Evolutionary conservation across 768 basidiomycete genomes (phyloP).

Genomic region (Russula dissimulans): DNA sequence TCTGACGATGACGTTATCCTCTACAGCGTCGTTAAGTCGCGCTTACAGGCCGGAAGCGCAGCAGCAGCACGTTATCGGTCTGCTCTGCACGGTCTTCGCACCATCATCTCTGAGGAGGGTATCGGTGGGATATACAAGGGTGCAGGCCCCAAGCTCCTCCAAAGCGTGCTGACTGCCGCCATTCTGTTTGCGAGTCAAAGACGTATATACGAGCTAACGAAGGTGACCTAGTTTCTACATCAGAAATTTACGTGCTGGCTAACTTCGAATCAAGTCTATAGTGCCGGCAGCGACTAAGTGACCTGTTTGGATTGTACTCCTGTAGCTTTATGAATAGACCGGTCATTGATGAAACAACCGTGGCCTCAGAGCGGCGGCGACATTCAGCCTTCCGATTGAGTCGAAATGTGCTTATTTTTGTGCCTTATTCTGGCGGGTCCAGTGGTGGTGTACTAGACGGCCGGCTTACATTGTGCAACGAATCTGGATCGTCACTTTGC

Average conservation of each 20-base stretch:
- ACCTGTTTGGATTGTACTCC: not conserved
- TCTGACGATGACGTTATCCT: not conserved
- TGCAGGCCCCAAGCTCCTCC: slow-evolving; percentile 77
- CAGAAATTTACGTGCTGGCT: not conserved
- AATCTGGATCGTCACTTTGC: too few species aligned
- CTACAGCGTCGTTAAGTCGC: slow-evolving; percentile 58
- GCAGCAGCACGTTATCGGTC: slow-evolving; percentile 65
- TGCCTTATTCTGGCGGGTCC: too few species aligned
- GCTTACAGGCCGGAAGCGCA: slow-evolving; percentile 67
- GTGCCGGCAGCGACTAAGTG: slow-evolving; percentile 1
- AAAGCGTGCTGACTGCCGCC: slow-evolving; percentile 88
- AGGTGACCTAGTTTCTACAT: slow-evolving; percentile 24
- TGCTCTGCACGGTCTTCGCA: slow-evolving; percentile 63
- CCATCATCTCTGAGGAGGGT: slow-evolving; percentile 73
- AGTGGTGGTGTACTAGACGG: too few species aligned
- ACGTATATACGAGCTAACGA: slow-evolving; percentile 68
- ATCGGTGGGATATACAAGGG: slow-evolving; percentile 82
- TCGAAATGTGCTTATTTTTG: too few species aligned
- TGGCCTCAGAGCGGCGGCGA: too few species aligned
- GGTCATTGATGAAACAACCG: too few species aligned
- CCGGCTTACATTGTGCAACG: too few species aligned
- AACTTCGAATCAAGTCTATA: not conserved
- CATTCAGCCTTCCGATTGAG: too few species aligned
- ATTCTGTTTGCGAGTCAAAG: slow-evolving; percentile 88
- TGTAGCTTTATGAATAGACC: not conserved